Conservation (phyloP, 352 stramenopile genomes). For the Phytophthora fragariaefolia region DNA sequence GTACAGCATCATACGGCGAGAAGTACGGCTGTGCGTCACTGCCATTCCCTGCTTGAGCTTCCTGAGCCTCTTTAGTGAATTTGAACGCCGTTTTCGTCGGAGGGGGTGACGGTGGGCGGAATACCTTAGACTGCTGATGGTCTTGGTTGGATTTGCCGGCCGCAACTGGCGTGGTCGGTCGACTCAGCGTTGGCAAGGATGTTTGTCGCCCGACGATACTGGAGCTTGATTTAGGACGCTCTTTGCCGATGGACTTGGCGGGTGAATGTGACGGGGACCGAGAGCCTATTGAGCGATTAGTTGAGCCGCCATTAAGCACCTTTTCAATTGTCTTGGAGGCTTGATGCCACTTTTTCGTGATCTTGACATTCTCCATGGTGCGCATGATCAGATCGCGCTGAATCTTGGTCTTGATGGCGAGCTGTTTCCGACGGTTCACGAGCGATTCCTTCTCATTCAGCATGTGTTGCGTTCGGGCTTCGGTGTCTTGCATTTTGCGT, state of each 20-base stretch:
- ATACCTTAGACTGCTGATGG: constrained; percentile 49
- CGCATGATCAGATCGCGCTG: constrained; percentile 89
- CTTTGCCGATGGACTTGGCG: constrained; percentile 35
- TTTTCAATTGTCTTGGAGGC: constrained; percentile 82
- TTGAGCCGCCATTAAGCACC: constrained; percentile 55
- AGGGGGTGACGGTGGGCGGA: constrained; percentile 65
- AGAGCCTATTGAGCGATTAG: constrained; percentile 34
- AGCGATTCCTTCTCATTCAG: constrained; percentile 84
- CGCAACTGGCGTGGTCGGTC: constrained; percentile 31
- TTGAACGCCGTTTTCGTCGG: constrained; percentile 78
- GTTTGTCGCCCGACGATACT: constrained; percentile 47
- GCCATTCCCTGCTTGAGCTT: constrained; percentile 29
- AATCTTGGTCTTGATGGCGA: constrained; percentile 86
- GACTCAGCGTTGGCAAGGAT: constrained; percentile 45
- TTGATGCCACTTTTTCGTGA: constrained; percentile 89
- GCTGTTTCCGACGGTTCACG: constrained; percentile 77
- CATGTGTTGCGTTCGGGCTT: constrained; percentile 85
- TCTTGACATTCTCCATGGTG: constrained; percentile 90
- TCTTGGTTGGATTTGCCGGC: constrained; percentile 4
- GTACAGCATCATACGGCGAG: constrained; percentile 73
- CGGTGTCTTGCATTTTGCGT: constrained; percentile 85
- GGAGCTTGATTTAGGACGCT: constrained; percentile 66
- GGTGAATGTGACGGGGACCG: constrained; percentile 54
- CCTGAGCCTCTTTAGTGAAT: constrained; percentile 69
- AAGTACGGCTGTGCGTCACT: constrained; percentile 60